Base-by-base conservation (phyloP, 805 yeast species). In the Candida argentea region DNA sequence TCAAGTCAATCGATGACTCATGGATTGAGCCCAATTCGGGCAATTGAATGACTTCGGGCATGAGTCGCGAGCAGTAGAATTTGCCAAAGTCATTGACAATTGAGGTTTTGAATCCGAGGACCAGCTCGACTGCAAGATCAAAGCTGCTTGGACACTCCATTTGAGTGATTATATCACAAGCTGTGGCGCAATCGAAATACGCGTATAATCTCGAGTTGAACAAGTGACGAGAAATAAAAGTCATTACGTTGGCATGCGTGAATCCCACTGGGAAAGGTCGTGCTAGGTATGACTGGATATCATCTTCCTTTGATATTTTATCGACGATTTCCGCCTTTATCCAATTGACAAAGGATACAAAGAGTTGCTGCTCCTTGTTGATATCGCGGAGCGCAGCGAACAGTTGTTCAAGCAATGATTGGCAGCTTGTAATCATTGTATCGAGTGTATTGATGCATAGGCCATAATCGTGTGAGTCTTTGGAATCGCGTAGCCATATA, bases 331-430 rank as follows among this genome's bases (percentile, higher is more conserved):
- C 43, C 30, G 46, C 29, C 43, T 55, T 52, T 10, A 59, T 35
- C 76, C 76, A 71, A 10, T 50, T 47, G 9, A 67, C 38, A 27
- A 65, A 67, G 23, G 57, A 53, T 29, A 61, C 62, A 40, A 70
- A 70, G 18, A 52, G 40, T 22, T 52, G 50, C 36, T 65, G 71
- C 29, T 68, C 73, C 14, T 58, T 57, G 35, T 67, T 70, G 16
- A 67, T 34, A 14, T 49, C 54, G 55, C 67, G 55, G 26, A 69
- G 57, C 10, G 56, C 44, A 19, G 40, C 47, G 40, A 63, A 65
- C 6, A 56, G 40, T 5, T 30, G 22, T 34, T 61, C 56, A 24
- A 65, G 36, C 11, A 60, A 37, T 10, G 25, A 10, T 20, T 55
- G 47, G 3, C 45, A 45, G 8, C 24, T 23, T 4, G 26, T 16